Evolutionary conservation across 148 eudicot species (phyloP).

Genomic region (Vaccinium corymbosum): DNA sequence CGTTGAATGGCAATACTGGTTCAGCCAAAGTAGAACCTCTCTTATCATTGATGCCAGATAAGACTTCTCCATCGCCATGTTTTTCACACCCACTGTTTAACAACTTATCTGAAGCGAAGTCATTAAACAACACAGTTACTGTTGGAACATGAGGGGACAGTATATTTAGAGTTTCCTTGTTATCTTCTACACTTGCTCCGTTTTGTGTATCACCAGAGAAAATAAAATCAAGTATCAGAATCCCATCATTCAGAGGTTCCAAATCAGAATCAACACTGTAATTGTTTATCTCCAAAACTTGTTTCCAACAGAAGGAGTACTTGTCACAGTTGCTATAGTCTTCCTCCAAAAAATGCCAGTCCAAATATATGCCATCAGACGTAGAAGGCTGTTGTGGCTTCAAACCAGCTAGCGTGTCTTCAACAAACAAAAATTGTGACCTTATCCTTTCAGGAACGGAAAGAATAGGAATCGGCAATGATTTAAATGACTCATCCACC

Average conservation of each 20-base stretch:
- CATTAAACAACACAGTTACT: conserved; percentile 17
- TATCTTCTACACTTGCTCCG: conserved; percentile 30
- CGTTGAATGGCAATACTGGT: conserved; percentile 41
- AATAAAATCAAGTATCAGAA: conserved; percentile 43
- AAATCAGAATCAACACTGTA: conserved; percentile 24
- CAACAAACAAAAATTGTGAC: conserved; percentile 34
- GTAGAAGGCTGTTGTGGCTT: conserved; percentile 55
- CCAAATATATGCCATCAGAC: conserved; percentile 83
- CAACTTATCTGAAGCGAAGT: conserved; percentile 27
- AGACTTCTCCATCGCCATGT: conserved; percentile 30
- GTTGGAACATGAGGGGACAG: conserved; percentile 24
- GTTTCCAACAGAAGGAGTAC: conserved; percentile 42
- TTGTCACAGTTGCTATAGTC: conserved; percentile 39
- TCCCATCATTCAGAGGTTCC: conserved; percentile 31
- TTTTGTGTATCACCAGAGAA: conserved; percentile 36
- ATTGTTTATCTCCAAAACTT: conserved; percentile 45
- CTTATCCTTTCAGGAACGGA: conserved; percentile 39
- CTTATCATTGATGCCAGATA: conserved; percentile 21
- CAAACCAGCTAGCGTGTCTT: conserved; percentile 36
- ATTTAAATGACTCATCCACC: conserved; percentile 66
- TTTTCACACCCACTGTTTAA: conserved; percentile 36
- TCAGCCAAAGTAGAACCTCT: conserved; percentile 27
- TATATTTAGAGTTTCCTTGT: conserved; percentile 39
- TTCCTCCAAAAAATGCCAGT: conserved; percentile 67
- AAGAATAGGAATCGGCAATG: conserved; percentile 69